Conservation (phyloP, 1,284 basidiomycete genomes). For the Sparassis latifolia region DNA sequence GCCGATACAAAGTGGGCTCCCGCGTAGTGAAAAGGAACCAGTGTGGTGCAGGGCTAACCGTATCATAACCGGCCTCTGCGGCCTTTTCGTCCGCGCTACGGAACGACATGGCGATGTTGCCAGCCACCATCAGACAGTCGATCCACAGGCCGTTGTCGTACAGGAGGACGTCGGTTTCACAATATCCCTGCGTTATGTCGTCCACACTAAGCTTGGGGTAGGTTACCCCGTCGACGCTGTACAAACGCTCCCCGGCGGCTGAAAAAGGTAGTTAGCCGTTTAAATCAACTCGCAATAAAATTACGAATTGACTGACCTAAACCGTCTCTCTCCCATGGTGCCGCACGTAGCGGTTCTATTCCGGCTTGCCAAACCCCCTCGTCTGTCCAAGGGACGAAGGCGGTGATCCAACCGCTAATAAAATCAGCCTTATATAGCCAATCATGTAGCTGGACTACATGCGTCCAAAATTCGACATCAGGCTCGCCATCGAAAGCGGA, state of each 20-base stretch:
- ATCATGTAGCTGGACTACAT: constrained; percentile 15
- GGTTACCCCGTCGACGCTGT: constrained; percentile 25
- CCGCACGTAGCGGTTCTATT: neutral
- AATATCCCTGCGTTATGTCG: constrained; percentile 29
- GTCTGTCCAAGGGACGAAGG: constrained; percentile 31
- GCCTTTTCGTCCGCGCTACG: neutral
- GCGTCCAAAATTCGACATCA: constrained; percentile 31
- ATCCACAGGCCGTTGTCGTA: constrained; percentile 32
- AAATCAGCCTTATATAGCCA: constrained; percentile 16
- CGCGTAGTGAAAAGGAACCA: constrained; percentile 8
- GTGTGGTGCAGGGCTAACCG: constrained; percentile 5
- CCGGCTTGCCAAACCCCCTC: constrained; percentile 28
- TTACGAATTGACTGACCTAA: neutral
- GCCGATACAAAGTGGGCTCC: too few relatives aligned
- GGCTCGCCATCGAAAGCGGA: constrained; percentile 27
- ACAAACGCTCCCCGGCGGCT: neutral
- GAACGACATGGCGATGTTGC: constrained; percentile 24
- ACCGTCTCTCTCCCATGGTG: neutral
- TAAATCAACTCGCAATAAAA: neutral
- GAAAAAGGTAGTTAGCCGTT: neutral
- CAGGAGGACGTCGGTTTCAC: constrained; percentile 32
- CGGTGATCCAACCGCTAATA: constrained; percentile 32
- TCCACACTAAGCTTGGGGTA: constrained; percentile 29
- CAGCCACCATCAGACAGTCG: constrained; percentile 34
- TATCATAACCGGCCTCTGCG: neutral